A percentile compares a stretch with the other conserved stretches of the same genome.
phyloP scores from a whole-genome alignment of 2,329 filamentous ascomycete genomes.

The Colletotrichum euphorbiae region DNA sequence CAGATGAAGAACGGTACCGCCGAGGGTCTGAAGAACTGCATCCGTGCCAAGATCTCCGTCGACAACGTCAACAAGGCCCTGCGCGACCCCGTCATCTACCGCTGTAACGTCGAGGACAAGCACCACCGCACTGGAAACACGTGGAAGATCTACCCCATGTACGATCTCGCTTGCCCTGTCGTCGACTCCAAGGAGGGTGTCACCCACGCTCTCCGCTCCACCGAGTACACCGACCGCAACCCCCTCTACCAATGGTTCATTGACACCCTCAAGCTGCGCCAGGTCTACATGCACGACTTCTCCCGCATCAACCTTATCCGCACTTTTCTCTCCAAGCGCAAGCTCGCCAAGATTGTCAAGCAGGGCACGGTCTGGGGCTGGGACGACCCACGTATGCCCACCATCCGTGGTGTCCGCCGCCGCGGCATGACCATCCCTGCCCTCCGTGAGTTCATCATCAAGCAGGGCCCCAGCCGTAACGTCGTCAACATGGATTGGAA shows the following conservation, averaged over 20 bases:
- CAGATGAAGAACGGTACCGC: conserved; percentile 91
- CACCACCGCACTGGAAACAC: conserved; percentile 83
- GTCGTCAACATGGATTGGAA: conserved; percentile 89
- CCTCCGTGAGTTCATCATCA: conserved; percentile 84
- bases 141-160: conserved; percentile 90
- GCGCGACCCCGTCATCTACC: conserved; percentile 96
- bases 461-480: conserved; percentile 86
- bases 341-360: conserved; percentile 86
- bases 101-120: conserved; percentile 77
- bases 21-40: conserved; percentile 87
- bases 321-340: conserved; percentile 87
- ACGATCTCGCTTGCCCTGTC: conserved; percentile 87
- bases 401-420: conserved; percentile 81
- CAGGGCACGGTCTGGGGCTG: conserved; percentile 82
- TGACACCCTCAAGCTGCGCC: conserved; percentile 77
- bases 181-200: conserved; percentile 85
- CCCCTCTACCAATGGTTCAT: conserved; percentile 90
- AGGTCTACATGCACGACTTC: conserved; percentile 89
- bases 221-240: conserved; percentile 89
- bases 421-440: conserved; percentile 84
- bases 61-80: conserved; percentile 96
- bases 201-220: conserved; percentile 85
- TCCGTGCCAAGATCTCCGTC: conserved; percentile 92
- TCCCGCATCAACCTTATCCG: conserved; percentile 85
- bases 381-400: conserved; percentile 90